phyloP scores from a whole-genome alignment of 2,329 filamentous ascomycete genomes.

The Colletotrichum eleusines region DNA sequence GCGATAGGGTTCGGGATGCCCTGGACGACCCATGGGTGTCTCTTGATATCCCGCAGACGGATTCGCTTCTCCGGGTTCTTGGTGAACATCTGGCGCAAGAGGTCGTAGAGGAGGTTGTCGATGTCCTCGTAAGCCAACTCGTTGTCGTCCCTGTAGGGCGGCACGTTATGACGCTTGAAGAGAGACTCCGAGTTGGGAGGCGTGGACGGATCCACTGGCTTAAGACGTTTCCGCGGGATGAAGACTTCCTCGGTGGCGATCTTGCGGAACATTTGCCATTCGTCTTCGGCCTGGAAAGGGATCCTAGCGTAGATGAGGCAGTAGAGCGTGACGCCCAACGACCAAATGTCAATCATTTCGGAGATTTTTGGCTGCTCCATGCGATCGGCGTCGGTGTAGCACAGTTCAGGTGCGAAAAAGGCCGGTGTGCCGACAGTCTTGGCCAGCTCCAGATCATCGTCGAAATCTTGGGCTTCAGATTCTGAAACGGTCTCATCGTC shows the following conservation, averaged over 20 bases:
- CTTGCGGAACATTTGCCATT: constrained; percentile 90
- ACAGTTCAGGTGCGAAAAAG: constrained; percentile 97
- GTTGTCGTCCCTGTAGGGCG: constrained; percentile 80
- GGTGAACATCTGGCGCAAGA: constrained; percentile 82
- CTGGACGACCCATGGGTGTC: constrained; percentile 89
- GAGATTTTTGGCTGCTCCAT: constrained; percentile 80
- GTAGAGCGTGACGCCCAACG: constrained; percentile 94
- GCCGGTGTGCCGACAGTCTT: constrained; percentile 98
- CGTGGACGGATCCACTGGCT: constrained; percentile 75
- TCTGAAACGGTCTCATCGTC: constrained; percentile 81
- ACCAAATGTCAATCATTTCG: constrained; percentile 97
- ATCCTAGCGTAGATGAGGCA: constrained; percentile 95
- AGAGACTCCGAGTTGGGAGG: constrained; percentile 67
- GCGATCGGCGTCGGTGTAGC: constrained; percentile 82
- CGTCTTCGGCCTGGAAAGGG: constrained; percentile 91
- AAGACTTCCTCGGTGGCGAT: constrained; percentile 95
- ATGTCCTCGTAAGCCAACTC: constrained; percentile 89
- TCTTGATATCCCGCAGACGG: constrained; percentile 90
- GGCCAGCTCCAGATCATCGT: constrained; percentile 94
- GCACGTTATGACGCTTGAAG: constrained; percentile 68
- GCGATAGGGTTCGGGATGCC: constrained; percentile 79
- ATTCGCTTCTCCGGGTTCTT: constrained; percentile 94
- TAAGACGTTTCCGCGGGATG: constrained; percentile 85
- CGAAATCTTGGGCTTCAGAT: constrained; percentile 86
- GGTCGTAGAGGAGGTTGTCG: constrained; percentile 81